A percentile compares a stretch with the other conserved stretches of the same genome.
Conservation (phyloP, 192 early-diverging fungal genomes). For the Backusella circina region DNA sequence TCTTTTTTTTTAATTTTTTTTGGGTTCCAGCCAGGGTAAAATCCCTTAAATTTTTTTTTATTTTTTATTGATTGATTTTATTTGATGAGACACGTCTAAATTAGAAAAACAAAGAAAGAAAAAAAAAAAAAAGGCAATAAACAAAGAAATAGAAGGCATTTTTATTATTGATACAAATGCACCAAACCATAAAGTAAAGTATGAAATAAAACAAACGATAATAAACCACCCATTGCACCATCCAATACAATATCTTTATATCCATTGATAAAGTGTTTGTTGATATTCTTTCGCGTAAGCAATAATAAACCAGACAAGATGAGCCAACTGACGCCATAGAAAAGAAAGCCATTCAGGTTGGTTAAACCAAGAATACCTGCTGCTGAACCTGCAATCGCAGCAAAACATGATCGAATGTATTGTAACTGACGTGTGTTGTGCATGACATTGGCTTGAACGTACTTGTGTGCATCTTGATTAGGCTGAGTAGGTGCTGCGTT, state of each 20-base stretch:
- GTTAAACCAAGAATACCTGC: slow-evolving; percentile 89
- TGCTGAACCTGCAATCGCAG: slow-evolving; percentile 74
- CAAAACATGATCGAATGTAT: slow-evolving; percentile 66
- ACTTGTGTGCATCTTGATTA: slow-evolving; percentile 31
- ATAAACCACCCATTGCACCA: slow-evolving; percentile 52
- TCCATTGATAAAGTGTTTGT: slow-evolving; percentile 48
- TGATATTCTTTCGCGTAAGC: not conserved
- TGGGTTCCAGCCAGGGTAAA: slow-evolving; percentile 1
- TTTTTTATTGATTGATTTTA: not conserved
- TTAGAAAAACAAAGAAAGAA: not conserved
- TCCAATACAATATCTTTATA: slow-evolving; percentile 51
- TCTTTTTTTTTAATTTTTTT: not conserved
- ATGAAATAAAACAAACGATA: slow-evolving; percentile 75
- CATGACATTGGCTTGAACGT: slow-evolving; percentile 47
- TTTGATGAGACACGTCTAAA: not conserved
- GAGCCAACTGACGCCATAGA: slow-evolving; percentile 68
- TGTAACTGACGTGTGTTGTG: slow-evolving; percentile 61
- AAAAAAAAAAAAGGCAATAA: not conserved
- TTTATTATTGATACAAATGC: slow-evolving; percentile 69
- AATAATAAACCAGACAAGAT: slow-evolving; percentile 60
- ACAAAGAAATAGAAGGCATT: not conserved
- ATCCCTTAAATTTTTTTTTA: not conserved
- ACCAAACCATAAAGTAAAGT: slow-evolving; percentile 77
- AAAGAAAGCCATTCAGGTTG: slow-evolving; percentile 79
- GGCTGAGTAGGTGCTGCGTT: slow-evolving; percentile 14